Evolutionary conservation across 257 asterid genomes (phyloP), one percentile per base, ranked within the genome.

Genomic region (Prunella vulgaris): DNA sequence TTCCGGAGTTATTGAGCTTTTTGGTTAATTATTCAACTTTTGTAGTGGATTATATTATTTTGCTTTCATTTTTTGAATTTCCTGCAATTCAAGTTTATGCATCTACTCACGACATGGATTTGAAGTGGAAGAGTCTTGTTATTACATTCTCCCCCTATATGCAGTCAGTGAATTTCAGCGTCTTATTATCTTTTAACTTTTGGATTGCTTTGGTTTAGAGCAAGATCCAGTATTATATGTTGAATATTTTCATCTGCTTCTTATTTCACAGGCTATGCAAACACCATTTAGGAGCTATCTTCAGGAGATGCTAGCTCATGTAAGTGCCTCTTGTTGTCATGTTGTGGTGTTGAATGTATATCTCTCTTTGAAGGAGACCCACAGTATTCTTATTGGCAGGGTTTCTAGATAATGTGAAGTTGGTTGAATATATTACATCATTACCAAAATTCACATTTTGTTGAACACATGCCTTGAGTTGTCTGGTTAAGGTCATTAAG

Each of bases 271-370:
- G 97, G 90, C 89, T 60, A 79, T 71, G 83, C 97, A 92, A 79
- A 92, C 97, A 32, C 97, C 98, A 60, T 89, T 84, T 81, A 82
- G 96, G 85, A 70, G 80, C 80, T 89, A 92, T 84, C 93, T 92
- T 20, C 95, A 86, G 82, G 92, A 90, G 5, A 92, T 92, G 94
- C 64, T 89, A 73, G 81, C 92, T 70, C 84, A 83, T 59, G 93
- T 92, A 87, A 92, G 96, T 85, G 67, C 42, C 70, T 76, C 1
- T 51, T n/a, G 21, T 69, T 20, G 2, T 17, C 37, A 38, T 71
- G 28, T 51, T 54, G 18, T 58, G 60, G 17, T 58, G 30, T 44
- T 51, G 25, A 38, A 5, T 59, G 52, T 30, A 25, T 28, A 12
- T n/a, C n/a, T n/a, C n/a, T 61, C 15, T 20, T 21, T 52, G 2